Conservation (phyloP, 768 basidiomycete genomes). For the Phaeolepiota aurea region DNA sequence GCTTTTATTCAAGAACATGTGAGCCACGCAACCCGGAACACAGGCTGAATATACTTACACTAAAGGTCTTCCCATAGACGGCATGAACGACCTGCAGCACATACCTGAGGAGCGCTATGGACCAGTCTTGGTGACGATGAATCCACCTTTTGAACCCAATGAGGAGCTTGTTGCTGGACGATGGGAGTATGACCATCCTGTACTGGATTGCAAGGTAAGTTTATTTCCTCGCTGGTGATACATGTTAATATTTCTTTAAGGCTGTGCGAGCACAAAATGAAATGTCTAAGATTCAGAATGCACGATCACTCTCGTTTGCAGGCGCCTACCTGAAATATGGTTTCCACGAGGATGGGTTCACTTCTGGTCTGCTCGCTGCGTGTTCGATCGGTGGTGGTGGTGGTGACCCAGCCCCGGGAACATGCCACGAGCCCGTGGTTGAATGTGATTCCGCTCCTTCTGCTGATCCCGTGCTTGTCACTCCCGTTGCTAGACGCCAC, state of each 20-base stretch:
- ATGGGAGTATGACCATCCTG: constrained; percentile 63
- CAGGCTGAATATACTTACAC: neutral
- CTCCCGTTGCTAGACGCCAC: neutral
- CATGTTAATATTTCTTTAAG: too few relatives aligned
- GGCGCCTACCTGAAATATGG: constrained; percentile 74
- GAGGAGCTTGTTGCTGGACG: constrained; percentile 35
- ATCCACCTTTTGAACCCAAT: constrained; percentile 57
- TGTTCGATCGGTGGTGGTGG: constrained; percentile 16
- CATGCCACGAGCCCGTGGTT: neutral
- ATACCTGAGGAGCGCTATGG: constrained; percentile 47
- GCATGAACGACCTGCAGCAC: constrained; percentile 73
- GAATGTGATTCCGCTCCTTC: neutral
- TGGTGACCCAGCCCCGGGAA: neutral
- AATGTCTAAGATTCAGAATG: constrained; percentile 53
- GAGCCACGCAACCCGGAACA: too few relatives aligned
- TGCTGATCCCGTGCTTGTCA: neutral
- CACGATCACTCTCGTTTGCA: constrained; percentile 51
- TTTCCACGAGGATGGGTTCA: constrained; percentile 79
- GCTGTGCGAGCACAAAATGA: constrained; percentile 46
- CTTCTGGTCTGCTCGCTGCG: constrained; percentile 32
- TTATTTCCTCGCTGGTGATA: too few relatives aligned
- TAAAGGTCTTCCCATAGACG: constrained; percentile 30
- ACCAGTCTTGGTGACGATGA: constrained; percentile 63
- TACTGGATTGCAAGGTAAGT: constrained; percentile 46
- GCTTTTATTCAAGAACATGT: too few relatives aligned